Conservation (phyloP, 495 filamentous ascomycete species). For the Aspergillus homomorphus region DNA sequence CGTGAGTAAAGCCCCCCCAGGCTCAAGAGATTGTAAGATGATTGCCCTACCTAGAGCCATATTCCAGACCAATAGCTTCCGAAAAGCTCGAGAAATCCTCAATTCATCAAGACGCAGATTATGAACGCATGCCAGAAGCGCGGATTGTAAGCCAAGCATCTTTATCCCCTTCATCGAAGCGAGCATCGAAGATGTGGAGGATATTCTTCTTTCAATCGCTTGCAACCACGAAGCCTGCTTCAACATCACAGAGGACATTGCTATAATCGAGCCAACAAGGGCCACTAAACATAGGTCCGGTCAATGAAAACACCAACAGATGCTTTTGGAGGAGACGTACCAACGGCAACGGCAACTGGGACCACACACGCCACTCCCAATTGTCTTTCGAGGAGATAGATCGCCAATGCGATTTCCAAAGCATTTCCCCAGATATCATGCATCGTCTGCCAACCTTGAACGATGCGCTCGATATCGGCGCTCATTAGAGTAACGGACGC, state of each 20-base stretch:
- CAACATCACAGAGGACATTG: slow-evolving; percentile 25
- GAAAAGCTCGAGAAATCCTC: slow-evolving; percentile 51
- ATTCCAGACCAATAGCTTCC: slow-evolving; percentile 53
- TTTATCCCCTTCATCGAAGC: slow-evolving; percentile 58
- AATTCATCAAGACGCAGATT: slow-evolving; percentile 55
- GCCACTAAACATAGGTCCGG: slow-evolving; percentile 23
- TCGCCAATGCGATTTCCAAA: slow-evolving; percentile 57
- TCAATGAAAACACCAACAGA: background rate
- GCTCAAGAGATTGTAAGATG: background rate
- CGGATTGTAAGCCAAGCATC: slow-evolving; percentile 53
- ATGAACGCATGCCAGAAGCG: slow-evolving; percentile 42
- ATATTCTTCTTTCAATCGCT: slow-evolving; percentile 52
- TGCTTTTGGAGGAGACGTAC: slow-evolving; percentile 23
- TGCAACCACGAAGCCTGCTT: slow-evolving; percentile 44
- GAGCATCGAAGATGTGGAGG: slow-evolving; percentile 47
- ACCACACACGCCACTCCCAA: slow-evolving; percentile 51
- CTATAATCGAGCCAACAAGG: slow-evolving; percentile 35
- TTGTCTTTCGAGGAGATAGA: slow-evolving; percentile 54
- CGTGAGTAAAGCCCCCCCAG: background rate
- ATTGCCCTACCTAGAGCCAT: slow-evolving; percentile 46
- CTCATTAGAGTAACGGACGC: slow-evolving; percentile 61
- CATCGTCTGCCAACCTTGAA: slow-evolving; percentile 43
- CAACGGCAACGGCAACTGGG: slow-evolving; percentile 52
- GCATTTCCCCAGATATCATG: slow-evolving; percentile 60
- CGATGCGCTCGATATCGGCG: slow-evolving; percentile 57